Evolutionary conservation across 164 flowering plant genomes (phyloP).

Genomic region (Magnolia kwangsiensis): DNA sequence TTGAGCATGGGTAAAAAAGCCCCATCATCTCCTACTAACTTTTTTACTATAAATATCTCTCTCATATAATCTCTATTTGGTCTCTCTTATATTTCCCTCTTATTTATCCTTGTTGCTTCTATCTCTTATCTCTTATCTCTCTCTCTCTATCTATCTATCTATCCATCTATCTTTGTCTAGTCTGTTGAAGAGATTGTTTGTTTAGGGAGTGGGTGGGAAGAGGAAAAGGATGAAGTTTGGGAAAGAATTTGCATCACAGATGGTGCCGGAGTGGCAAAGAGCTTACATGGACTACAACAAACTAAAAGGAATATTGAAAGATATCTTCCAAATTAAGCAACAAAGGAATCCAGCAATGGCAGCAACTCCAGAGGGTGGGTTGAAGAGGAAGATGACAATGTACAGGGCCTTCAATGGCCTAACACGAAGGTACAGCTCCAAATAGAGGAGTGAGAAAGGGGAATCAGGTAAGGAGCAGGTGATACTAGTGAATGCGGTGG

Average conservation of each 20-base stretch:
- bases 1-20: too few relatives aligned
- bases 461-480: slow-evolving; percentile 13
- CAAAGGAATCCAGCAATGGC: not conserved
- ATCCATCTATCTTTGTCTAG: too few relatives aligned
- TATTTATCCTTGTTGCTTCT: too few relatives aligned
- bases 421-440: not conserved
- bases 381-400: slow-evolving; percentile 20
- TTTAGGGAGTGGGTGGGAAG: too few relatives aligned
- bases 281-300: slow-evolving; percentile 56
- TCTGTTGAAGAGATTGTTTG: too few relatives aligned
- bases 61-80: too few relatives aligned
- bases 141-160: too few relatives aligned
- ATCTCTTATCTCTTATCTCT: too few relatives aligned
- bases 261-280: slow-evolving; percentile 79
- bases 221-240: slow-evolving; percentile 57
- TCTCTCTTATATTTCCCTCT: too few relatives aligned
- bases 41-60: too few relatives aligned
- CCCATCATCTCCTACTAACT: too few relatives aligned
- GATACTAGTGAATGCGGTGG: slow-evolving; percentile 13
- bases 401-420: slow-evolving; percentile 34
- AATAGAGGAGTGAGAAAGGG: not conserved
- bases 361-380: not conserved
- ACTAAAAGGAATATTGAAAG: slow-evolving; percentile 26
- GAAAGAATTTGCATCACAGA: slow-evolving; percentile 54
- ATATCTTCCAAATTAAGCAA: slow-evolving; percentile 10